Conservation (phyloP, 176 grass and related monocot genomes). For the Phoenix dactylifera region DNA sequence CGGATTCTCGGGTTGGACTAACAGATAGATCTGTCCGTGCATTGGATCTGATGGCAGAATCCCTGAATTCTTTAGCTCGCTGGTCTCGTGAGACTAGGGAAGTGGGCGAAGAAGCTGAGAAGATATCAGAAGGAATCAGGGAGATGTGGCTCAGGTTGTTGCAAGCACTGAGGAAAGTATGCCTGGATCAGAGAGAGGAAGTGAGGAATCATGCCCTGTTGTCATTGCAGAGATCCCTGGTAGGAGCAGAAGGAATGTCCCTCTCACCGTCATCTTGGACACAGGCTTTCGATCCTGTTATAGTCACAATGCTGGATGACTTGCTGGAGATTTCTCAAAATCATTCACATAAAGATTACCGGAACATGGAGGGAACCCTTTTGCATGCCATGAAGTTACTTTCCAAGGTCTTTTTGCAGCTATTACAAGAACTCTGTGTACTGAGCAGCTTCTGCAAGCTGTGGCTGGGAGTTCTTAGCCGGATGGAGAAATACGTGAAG, state of each 20-base stretch:
- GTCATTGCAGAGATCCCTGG: constrained; percentile 66
- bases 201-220: constrained; percentile 81
- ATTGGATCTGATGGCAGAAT: constrained; percentile 74
- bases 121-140: constrained; percentile 61
- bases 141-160: constrained; percentile 87
- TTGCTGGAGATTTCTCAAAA: constrained; percentile 73
- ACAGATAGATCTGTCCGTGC: constrained; percentile 69
- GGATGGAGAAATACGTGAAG: constrained; percentile 97
- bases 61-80: constrained; percentile 45
- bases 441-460: constrained; percentile 91
- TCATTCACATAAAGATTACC: constrained; percentile 80
- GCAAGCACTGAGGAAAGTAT: constrained; percentile 78
- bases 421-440: constrained; percentile 54
- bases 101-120: constrained; percentile 65
- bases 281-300: constrained; percentile 72
- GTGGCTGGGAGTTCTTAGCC: constrained; percentile 78
- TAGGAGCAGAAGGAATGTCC: constrained; percentile 55
- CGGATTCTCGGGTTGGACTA: constrained; percentile 68
- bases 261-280: constrained; percentile 60
- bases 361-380: constrained; percentile 87
- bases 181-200: constrained; percentile 85
- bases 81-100: constrained; percentile 71
- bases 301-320: constrained; percentile 82
- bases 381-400: constrained; percentile 65
- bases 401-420: constrained; percentile 62